Evolutionary conservation across 2,329 filamentous ascomycete genomes (phyloP), one percentile per base, ranked within the genome.

Genomic region (Trichoderma sp.): DNA sequence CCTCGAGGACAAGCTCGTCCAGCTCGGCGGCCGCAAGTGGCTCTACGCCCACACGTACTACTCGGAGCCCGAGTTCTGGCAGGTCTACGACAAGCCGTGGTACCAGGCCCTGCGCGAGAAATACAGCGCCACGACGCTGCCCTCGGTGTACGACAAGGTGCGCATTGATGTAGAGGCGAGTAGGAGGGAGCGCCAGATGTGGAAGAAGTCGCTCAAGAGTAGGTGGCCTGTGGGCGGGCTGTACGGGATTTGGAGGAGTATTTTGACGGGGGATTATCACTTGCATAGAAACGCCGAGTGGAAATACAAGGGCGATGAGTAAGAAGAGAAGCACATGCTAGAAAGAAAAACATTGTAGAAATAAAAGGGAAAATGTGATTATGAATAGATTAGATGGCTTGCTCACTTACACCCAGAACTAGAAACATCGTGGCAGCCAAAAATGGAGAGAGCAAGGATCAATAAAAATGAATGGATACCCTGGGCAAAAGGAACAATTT

Each of bases 11-110:
- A 93, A 93, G 81, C 89, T 95, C 4, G 86, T 86, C 65, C 87
- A 91, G 78, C 88, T 97, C 1, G 91, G 92, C 64, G 95, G 94
- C 3, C 90, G 93, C 86, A 97, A 97, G 85, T 97, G 94, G 93
- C 86, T 97, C 14, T 97, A 97, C 83, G 94, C 94, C 3, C 93
- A 96, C 80, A 93, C 94, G 0, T 97, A 95, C 85, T 97, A 97
- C 83, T 88, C 89, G n/a, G 89, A 93, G 80, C 85, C 88, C 0
- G 90, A 93, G 80, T 95, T 94, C 83, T 94, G 92, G 91, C 80
- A 84, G 41, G 86, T 91, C 69, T 94, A 94, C 81, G 87, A 86
- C 81, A 83, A 85, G 60, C 79, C 81, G 24, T 90, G 88, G 88
- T 94, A 95, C 81, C 88, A 93, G 38, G 85, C 80, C 1, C 84